phyloP scores from a whole-genome alignment of 495 filamentous ascomycete species.

The Annulohypoxylon nitens region DNA sequence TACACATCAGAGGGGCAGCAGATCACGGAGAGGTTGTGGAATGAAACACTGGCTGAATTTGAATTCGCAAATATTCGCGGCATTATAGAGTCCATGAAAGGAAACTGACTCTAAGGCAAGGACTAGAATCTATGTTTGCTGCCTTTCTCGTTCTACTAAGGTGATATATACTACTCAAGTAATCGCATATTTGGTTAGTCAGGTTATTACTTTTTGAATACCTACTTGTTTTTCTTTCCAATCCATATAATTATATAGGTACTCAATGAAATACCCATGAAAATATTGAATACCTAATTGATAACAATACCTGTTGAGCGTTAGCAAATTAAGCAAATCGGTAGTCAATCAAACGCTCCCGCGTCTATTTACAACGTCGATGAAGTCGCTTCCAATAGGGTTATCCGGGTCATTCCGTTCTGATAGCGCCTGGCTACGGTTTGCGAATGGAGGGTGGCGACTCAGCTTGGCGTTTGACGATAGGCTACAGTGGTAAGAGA shows the following conservation, averaged over 20 bases:
- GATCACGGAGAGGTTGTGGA: conserved; percentile 6
- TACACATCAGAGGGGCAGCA: conserved; percentile 9
- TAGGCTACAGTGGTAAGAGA: not conserved
- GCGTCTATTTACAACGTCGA: not conserved
- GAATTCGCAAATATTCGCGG: conserved; percentile 10
- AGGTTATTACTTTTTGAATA: too few relatives aligned
- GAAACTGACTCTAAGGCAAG: not conserved
- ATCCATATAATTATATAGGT: too few relatives aligned
- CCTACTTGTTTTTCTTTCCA: too few relatives aligned
- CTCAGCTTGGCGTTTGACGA: conserved; percentile 3
- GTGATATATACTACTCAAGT: not conserved
- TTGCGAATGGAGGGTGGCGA: not conserved
- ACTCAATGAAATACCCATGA: not conserved
- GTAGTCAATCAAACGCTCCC: not conserved
- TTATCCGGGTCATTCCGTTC: not conserved
- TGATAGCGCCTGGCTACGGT: not conserved
- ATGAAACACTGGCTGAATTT: conserved; percentile 6
- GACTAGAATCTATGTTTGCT: too few relatives aligned
- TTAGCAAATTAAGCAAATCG: not conserved
- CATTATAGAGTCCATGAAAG: conserved; percentile 15
- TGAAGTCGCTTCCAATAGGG: not conserved
- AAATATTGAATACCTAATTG: too few relatives aligned
- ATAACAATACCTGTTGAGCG: too few relatives aligned
- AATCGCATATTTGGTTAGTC: not conserved
- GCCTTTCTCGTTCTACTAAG: too few relatives aligned